These are phyloP conservation scores for Cadophora sp. DNA, from an alignment of 2,329 filamentous ascomycete genomes.

Conservation along the genomic window DNA sequence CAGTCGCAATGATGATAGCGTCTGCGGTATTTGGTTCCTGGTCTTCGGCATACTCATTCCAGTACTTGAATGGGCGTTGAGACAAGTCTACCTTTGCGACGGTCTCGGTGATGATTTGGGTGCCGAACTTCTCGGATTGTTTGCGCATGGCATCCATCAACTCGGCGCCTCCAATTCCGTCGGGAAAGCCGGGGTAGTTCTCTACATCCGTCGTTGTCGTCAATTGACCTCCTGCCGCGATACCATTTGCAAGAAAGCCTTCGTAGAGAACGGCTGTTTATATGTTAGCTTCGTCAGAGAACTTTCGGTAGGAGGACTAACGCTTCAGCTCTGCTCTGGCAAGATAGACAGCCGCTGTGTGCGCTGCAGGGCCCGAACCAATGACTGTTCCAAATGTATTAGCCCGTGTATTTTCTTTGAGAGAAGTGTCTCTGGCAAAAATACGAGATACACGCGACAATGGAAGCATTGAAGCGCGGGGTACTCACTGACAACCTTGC, in stretches of 20 bases:
- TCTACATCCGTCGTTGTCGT: slow-evolving; percentile 98
- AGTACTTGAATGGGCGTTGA: slow-evolving; percentile 86
- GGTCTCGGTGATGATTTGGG: slow-evolving; percentile 91
- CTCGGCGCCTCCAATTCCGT: slow-evolving; percentile 83
- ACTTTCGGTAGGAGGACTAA: slow-evolving; percentile 40
- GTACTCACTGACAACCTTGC: slow-evolving; percentile 84
- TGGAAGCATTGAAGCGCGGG: background rate
- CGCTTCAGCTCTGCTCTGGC: slow-evolving; percentile 90
- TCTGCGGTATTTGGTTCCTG: slow-evolving; percentile 86
- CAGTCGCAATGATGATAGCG: slow-evolving; percentile 91
- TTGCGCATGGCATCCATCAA: slow-evolving; percentile 96
- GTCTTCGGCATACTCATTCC: slow-evolving; percentile 86
- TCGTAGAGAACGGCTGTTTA: slow-evolving; percentile 82
- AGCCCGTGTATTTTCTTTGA: slow-evolving; percentile 8
- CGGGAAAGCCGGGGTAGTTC: slow-evolving; percentile 96
- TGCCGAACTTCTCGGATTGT: slow-evolving; percentile 92
- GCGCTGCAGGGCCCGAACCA: slow-evolving; percentile 95
- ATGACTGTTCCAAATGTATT: slow-evolving; percentile 61
- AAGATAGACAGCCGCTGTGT: slow-evolving; percentile 96
- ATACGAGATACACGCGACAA: background rate
- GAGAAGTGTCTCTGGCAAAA: background rate
- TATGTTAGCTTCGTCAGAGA: slow-evolving; percentile 41
- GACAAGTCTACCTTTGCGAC: slow-evolving; percentile 88
- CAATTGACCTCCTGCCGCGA: slow-evolving; percentile 93
- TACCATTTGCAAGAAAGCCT: slow-evolving; percentile 96